A percentile compares a stretch with the other conserved stretches of the same genome.
These are phyloP conservation scores for Rhizophagus sp. DNA, from an alignment of 192 early-diverging fungal genomes.

Conservation along the genomic window DNA sequence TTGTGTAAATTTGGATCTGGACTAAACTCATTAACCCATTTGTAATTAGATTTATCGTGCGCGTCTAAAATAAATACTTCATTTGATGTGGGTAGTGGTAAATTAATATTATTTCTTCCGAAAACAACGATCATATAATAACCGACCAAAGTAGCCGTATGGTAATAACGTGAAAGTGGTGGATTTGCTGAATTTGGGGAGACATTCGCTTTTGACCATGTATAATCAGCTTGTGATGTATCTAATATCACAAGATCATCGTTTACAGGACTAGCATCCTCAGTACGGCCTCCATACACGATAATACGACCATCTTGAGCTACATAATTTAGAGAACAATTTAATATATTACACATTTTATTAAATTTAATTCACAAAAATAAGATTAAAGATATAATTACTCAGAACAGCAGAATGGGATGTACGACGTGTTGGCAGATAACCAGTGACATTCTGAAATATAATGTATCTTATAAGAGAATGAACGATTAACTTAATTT, in stretches of 20 bases:
- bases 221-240: neutral
- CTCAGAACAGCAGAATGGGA: constrained; percentile 5
- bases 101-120: neutral
- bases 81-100: too few relatives aligned
- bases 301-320: constrained; percentile 11
- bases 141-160: constrained; percentile 7
- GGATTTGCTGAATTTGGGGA: neutral
- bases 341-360: neutral
- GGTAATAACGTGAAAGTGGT: neutral
- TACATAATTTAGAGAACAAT: neutral
- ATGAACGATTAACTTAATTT: neutral
- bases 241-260: constrained; percentile 13
- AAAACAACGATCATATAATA: constrained; percentile 10
- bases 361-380: neutral
- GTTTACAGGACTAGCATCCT: neutral
- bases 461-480: neutral
- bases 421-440: neutral
- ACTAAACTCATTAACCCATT: neutral
- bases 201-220: constrained; percentile 4
- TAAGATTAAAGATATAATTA: neutral
- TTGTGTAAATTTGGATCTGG: too few relatives aligned
- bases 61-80: constrained; percentile 5
- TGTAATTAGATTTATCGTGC: constrained; percentile 2
- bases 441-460: neutral
- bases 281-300: neutral